Percentiles rank a stretch among this genome's conserved stretches.
Conservation (phyloP, 371 early-diverging fungal genomes). For the Mortierella sp. region DNA sequence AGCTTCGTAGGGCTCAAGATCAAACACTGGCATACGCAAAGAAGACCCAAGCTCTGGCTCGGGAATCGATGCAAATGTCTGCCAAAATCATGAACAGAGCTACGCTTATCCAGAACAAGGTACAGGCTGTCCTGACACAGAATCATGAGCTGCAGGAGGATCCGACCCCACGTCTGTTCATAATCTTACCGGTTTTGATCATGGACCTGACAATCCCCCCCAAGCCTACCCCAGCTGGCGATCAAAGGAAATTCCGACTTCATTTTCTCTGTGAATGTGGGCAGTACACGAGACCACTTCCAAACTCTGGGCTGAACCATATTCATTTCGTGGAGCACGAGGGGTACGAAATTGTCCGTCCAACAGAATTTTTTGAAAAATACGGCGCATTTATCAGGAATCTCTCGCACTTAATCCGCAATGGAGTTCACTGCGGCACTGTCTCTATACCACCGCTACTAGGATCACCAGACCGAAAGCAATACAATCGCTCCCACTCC, state of each 20-base stretch:
- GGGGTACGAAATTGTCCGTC: conserved; percentile 33
- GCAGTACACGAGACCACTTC: conserved; percentile 9
- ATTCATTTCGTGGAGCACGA: conserved; percentile 37
- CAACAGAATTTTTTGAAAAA: conserved; percentile 30
- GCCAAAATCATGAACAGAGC: conserved; percentile 28
- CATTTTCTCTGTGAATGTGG: conserved; percentile 48
- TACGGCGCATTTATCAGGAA: conserved; percentile 38
- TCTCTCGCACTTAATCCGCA: conserved; percentile 34
- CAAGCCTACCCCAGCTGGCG: not conserved
- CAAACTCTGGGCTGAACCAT: conserved; percentile 11
- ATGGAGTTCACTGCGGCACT: conserved; percentile 31
- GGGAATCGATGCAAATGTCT: conserved; percentile 14
- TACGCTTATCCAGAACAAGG: conserved; percentile 30
- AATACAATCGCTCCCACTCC: not conserved
- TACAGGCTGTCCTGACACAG: conserved; percentile 31
- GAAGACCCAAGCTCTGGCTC: conserved; percentile 21
- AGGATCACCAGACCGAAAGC: conserved; percentile 5
- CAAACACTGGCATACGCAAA: conserved; percentile 16
- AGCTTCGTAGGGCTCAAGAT: conserved; percentile 13
- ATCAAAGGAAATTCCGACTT: conserved; percentile 37
- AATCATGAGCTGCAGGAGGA: conserved; percentile 36
- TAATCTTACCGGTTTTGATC: conserved; percentile 25
- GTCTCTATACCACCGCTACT: conserved; percentile 29
- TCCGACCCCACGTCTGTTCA: conserved; percentile 32
- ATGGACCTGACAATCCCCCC: not conserved